Evolutionary conservation across 2,329 filamentous ascomycete genomes (phyloP).

Genomic region (Diplocarpon mali): DNA sequence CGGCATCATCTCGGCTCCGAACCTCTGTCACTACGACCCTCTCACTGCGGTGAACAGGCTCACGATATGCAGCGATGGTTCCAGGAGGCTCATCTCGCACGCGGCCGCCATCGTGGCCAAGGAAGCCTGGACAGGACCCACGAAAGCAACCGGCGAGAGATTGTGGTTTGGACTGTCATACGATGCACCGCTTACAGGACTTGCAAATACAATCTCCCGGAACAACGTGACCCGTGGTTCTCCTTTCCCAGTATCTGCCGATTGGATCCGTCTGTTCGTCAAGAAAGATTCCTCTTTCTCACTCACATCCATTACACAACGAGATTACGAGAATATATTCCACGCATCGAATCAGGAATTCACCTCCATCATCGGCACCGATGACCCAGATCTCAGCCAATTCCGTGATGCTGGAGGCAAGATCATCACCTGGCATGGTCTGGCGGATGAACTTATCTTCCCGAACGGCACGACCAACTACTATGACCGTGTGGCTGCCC

Average conservation of each 20-base stretch:
- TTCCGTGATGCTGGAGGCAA: conserved; percentile 12
- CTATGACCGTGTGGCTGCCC: not conserved
- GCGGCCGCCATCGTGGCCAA: conserved; percentile 4
- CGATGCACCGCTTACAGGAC: not conserved
- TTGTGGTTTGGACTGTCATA: conserved; percentile 10
- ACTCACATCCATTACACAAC: not conserved
- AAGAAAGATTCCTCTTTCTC: too few relatives aligned
- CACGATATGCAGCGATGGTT: too few relatives aligned
- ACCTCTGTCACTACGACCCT: conserved; percentile 8
- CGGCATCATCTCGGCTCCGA: conserved; percentile 7
- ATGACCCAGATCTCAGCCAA: conserved; percentile 10
- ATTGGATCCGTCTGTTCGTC: too few relatives aligned
- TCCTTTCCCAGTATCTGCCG: too few relatives aligned
- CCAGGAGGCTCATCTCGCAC: too few relatives aligned
- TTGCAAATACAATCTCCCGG: not conserved
- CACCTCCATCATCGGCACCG: conserved; percentile 7
- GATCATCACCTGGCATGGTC: conserved; percentile 12
- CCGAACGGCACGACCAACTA: not conserved
- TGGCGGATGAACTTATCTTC: conserved; percentile 1
- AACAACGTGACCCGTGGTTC: too few relatives aligned
- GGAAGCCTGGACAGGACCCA: conserved; percentile 6
- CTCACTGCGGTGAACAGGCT: too few relatives aligned
- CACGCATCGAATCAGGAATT: conserved; percentile 5
- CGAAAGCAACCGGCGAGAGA: not conserved
- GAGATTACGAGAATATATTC: not conserved